Percentiles rank a stretch among this genome's conserved stretches.
Conservation (phyloP, 164 flowering plant species). For the Taxillus chinensis region DNA sequence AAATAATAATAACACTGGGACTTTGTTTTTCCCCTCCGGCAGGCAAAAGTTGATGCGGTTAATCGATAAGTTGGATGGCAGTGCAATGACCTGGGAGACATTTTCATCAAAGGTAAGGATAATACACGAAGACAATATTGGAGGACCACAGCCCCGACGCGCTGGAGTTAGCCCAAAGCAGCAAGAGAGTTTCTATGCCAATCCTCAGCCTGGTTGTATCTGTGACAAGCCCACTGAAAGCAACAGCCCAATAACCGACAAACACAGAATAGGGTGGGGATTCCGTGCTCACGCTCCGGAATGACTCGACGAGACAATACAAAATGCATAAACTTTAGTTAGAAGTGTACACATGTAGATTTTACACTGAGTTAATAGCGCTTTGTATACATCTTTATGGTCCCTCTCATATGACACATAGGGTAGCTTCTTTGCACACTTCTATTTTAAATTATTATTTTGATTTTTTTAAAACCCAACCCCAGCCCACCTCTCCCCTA, state of each 20-base stretch:
- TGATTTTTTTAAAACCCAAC: too few species aligned
- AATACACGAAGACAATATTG: slow-evolving; percentile 22
- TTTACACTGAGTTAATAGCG: too few species aligned
- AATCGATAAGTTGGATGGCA: slow-evolving; percentile 26
- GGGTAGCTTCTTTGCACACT: too few species aligned
- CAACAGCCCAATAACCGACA: neutral
- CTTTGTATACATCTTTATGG: too few species aligned
- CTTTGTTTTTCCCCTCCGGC: slow-evolving; percentile 6
- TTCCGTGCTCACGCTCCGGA: too few species aligned
- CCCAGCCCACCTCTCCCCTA: too few species aligned
- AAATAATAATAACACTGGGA: neutral
- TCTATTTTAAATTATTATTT: too few species aligned
- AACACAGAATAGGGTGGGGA: too few species aligned
- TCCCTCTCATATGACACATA: too few species aligned
- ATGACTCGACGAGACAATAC: too few species aligned
- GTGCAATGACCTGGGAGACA: slow-evolving; percentile 20
- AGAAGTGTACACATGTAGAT: too few species aligned
- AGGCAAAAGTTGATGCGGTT: slow-evolving; percentile 26
- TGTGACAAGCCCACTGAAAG: slow-evolving; percentile 14
- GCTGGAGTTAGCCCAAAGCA: slow-evolving; percentile 7
- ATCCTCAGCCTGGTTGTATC: slow-evolving; percentile 40
- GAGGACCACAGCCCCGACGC: slow-evolving; percentile 23
- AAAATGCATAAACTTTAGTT: too few species aligned
- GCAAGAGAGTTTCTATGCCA: slow-evolving; percentile 39
- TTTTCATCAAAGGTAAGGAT: slow-evolving; percentile 23